Evolutionary conservation across 208 protist genomes (phyloP), one percentile per base, ranked within the genome.

Genomic region (Trypanosoma conorhini): DNA sequence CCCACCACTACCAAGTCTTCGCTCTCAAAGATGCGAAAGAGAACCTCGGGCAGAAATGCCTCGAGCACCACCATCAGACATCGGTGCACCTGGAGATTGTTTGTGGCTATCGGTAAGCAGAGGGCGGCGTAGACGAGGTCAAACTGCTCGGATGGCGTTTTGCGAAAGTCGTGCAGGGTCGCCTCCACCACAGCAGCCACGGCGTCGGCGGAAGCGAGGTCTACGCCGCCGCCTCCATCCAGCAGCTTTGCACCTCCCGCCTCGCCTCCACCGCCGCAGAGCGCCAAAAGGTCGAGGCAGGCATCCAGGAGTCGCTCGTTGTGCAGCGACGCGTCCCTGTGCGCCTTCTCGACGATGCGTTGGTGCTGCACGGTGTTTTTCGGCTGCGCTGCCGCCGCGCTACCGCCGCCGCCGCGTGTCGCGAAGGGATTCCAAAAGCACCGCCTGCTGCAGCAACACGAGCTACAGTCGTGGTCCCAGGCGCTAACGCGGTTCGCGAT

Each of bases 91-190:
- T 81, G 65, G 0, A 51, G 68, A 60, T 86, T 76, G n/a, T 68
- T 40, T 35, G 56, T 40, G 8, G 73, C 72, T 30, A 76, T 62
- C 3, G 91, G 91, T n/a, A 90, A 70, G 61, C 87, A 91, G 13
- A 96, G 85, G 12, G 91, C 87, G 10, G 52, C 30, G 77, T 94
- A 96, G 50, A 92, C 81, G 33, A 90, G 64, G 57, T 92, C 86
- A 68, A 93, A 96, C 77, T 93, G 87, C 50, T 88, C 83, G 1
- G 78, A 67, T 4, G 83, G 86, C 0, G 67, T 56, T 31, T 79
- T 74, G 42, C 76, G 71, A 74, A 83, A 69, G 56, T 93, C 80
- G 58, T 90, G 81, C 31, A 93, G 72, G 0, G 89, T 70, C 13
- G 80, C 71, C 40, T 89, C 78, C 15, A 87, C 82, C 0, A 92